phyloP scores from a whole-genome alignment of 441 rosid genomes.

The Geranium incanum region DNA sequence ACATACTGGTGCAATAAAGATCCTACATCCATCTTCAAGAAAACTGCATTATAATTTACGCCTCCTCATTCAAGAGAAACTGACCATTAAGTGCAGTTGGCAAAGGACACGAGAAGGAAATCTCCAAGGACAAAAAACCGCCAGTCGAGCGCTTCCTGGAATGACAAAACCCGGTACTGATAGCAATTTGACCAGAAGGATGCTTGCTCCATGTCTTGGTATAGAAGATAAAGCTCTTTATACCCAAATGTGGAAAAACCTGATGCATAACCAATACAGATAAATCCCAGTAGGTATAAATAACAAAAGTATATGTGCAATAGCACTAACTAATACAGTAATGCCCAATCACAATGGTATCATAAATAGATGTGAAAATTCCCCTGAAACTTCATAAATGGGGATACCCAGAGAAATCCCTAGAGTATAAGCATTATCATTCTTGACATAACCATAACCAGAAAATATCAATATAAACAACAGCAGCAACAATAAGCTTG shows the following conservation, averaged over 20 bases:
- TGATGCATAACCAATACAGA: slow-evolving; percentile 20
- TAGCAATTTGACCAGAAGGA: slow-evolving; percentile 56
- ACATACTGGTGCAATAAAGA: slow-evolving; percentile 33
- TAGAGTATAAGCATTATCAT: too few relatives aligned
- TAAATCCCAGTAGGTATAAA: slow-evolving; percentile 2
- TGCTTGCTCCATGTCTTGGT: slow-evolving; percentile 64
- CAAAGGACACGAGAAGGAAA: slow-evolving; percentile 70
- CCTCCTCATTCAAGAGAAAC: slow-evolving; percentile 41
- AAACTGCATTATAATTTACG: slow-evolving; percentile 42
- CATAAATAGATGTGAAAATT: neutral
- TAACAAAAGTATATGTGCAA: neutral
- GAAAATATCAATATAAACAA: neutral
- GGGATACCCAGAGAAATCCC: too few relatives aligned
- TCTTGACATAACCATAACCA: too few relatives aligned
- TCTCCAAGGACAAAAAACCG: slow-evolving; percentile 66
- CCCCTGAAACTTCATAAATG: neutral
- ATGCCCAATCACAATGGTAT: neutral
- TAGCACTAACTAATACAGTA: neutral
- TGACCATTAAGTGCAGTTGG: slow-evolving; percentile 79
- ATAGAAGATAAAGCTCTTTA: slow-evolving; percentile 30
- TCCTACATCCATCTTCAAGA: slow-evolving; percentile 49
- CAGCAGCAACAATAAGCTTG: neutral
- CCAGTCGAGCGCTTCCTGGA: slow-evolving; percentile 90
- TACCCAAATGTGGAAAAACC: slow-evolving; percentile 50
- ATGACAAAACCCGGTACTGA: slow-evolving; percentile 54